A percentile compares a stretch with the other conserved stretches of the same genome.
These are phyloP conservation scores for Cylindricascospora bacillispora DNA, from an alignment of 1,139 yeast genomes.

Conservation along the genomic window DNA sequence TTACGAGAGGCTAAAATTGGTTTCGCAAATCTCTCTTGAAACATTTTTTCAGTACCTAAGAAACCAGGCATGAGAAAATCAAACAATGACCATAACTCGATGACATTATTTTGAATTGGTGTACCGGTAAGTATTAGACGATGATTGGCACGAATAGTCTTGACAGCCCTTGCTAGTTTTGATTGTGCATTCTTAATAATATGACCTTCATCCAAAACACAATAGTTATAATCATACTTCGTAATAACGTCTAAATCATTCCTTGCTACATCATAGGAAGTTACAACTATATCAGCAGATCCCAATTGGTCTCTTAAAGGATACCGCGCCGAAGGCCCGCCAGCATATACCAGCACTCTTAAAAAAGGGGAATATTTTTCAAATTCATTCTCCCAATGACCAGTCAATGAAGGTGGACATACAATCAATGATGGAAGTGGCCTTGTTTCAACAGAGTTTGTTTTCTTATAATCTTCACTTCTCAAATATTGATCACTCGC, in stretches of 20 bases:
- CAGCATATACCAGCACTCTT: slow-evolving; percentile 77
- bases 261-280: slow-evolving; percentile 92
- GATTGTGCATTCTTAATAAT: slow-evolving; percentile 87
- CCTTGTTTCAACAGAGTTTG: slow-evolving; percentile 55
- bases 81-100: slow-evolving; percentile 93
- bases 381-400: slow-evolving; percentile 97
- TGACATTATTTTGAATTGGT: slow-evolving; percentile 93
- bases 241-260: slow-evolving; percentile 66
- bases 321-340: slow-evolving; percentile 69
- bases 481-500: slow-evolving; percentile 91
- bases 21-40: slow-evolving; percentile 90
- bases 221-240: slow-evolving; percentile 68
- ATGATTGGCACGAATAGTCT: slow-evolving; percentile 72
- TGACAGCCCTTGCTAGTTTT: slow-evolving; percentile 80
- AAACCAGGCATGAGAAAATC: slow-evolving; percentile 99
- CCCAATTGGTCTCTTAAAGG: slow-evolving; percentile 41
- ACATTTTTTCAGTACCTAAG: slow-evolving; percentile 85
- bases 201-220: slow-evolving; percentile 97
- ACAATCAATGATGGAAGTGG: slow-evolving; percentile 74
- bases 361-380: slow-evolving; percentile 83
- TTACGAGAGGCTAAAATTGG: slow-evolving; percentile 94
- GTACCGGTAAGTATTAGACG: slow-evolving; percentile 89
- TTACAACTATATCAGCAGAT: slow-evolving; percentile 72
- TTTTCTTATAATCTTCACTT: slow-evolving; percentile 48
- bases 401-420: slow-evolving; percentile 95